phyloP scores from a whole-genome alignment of 768 basidiomycete genomes.

The Macrolepiota fuliginosa region DNA sequence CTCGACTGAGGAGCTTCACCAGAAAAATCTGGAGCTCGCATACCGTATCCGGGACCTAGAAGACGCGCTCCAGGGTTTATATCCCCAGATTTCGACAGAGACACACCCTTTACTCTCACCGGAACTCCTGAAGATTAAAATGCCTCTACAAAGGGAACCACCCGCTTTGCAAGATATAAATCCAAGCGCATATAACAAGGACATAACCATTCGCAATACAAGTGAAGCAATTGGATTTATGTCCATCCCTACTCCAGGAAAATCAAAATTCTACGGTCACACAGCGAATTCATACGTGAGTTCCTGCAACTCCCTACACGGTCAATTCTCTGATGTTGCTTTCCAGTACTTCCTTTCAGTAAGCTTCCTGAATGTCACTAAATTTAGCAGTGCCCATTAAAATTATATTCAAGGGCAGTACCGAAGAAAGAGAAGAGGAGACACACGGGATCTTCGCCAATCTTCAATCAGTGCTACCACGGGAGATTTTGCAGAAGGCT shows the following conservation, averaged over 20 bases:
- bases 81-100: slow-evolving; percentile 56
- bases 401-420: slow-evolving; percentile 44
- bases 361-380: slow-evolving; percentile 16
- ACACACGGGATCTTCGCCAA: slow-evolving; percentile 39
- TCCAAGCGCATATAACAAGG: too few relatives aligned
- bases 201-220: too few relatives aligned
- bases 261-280: slow-evolving; percentile 72
- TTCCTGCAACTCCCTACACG: not conserved
- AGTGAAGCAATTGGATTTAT: too few relatives aligned
- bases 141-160: slow-evolving; percentile 67
- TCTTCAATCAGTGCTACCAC: slow-evolving; percentile 54
- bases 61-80: slow-evolving; percentile 59
- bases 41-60: slow-evolving; percentile 75
- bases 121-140: slow-evolving; percentile 71
- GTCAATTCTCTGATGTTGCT: slow-evolving; percentile 3
- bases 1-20: slow-evolving; percentile 75
- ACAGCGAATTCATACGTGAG: slow-evolving; percentile 76
- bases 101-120: slow-evolving; percentile 71
- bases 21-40: slow-evolving; percentile 75
- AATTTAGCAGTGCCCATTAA: slow-evolving; percentile 30
- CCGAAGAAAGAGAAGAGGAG: slow-evolving; percentile 37
- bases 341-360: slow-evolving; percentile 73
- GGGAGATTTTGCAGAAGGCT: slow-evolving; percentile 61
- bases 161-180: slow-evolving; percentile 39
- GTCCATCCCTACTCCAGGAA: slow-evolving; percentile 67